Evolutionary conservation across 163 green algal species (phyloP), one percentile per base, ranked within the genome.

Genomic region (Scenedesmus sp.): DNA sequence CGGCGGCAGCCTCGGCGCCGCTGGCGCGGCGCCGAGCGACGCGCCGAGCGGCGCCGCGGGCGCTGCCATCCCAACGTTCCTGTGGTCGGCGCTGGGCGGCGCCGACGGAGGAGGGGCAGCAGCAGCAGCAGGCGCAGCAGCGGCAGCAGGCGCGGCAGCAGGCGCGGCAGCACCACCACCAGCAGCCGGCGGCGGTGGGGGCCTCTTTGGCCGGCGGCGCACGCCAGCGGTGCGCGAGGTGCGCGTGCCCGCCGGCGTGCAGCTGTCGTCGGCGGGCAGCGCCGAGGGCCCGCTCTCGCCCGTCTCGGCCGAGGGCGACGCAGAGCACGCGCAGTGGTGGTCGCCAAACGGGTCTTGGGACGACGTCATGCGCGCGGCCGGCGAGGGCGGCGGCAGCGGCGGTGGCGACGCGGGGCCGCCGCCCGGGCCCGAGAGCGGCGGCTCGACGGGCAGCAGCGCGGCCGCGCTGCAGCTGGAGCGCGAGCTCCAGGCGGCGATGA

Each of bases 241-340:
- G 26, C 56, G 67, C 2, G 48, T n/a, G 39, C 6, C 10, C 39
- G 6, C 39, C 5, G 50, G 10, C 50, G 50, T 26, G 50, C 18
- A 14, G 18, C 50, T 69, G 33, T 36, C 57, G n/a, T 24, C 70
- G 1, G 26, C 70, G 36, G 57, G 47, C 45, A 62, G 70, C 15
- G 57, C 57, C 33, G 36, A 22, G 22, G 70, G 44, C 24, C 44
- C 70, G 18, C 22, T 78, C 57, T 78, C 70, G 4, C 70, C 70
- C 7, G 39, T 78, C 0, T 78, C 70, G 42, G 51, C 58, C 7
- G 39, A 42, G 20, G 70, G 22, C 24, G 70, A 78, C 15, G 57
- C 70, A 33, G 70, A 36, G 4, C 57, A 58, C 15, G 54, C 70
- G 14, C 57, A 78, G 9, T 78, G 70, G 70, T 78, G 70, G 70